These are phyloP conservation scores for Paracoccidioides brasiliensis DNA, from an alignment of 2,329 filamentous ascomycete species.

Conservation along the genomic window DNA sequence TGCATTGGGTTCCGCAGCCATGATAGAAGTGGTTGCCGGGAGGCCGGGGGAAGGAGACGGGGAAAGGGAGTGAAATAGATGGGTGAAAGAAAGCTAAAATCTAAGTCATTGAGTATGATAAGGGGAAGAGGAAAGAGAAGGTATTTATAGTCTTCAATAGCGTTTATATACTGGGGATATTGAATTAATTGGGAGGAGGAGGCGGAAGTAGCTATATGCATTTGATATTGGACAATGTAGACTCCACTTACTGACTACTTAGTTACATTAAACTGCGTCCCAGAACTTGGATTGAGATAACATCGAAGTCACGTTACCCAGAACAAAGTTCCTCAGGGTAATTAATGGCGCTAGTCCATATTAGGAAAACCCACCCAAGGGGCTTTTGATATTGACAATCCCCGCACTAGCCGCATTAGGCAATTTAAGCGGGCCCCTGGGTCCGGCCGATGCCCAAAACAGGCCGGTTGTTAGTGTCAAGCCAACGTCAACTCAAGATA, in stretches of 20 bases:
- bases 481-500: conserved; percentile 34
- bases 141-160: neutral
- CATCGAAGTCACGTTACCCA: too few species aligned
- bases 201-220: neutral
- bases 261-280: too few species aligned
- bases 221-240: neutral
- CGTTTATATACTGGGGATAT: neutral
- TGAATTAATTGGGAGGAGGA: neutral
- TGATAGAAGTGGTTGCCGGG: conserved; percentile 11
- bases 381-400: conserved; percentile 30
- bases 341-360: conserved; percentile 5
- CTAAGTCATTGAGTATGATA: neutral
- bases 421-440: conserved; percentile 32
- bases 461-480: conserved; percentile 28
- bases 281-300: too few species aligned
- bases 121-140: neutral
- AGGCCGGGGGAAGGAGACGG: neutral
- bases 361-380: conserved; percentile 8
- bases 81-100: neutral
- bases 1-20: conserved; percentile 26
- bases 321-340: neutral
- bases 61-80: conserved; percentile 3
- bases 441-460: conserved; percentile 30
- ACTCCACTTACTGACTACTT: too few species aligned
- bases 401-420: conserved; percentile 31